Conservation (phyloP, 148 eudicot genomes). For the Arbutus unedo region DNA sequence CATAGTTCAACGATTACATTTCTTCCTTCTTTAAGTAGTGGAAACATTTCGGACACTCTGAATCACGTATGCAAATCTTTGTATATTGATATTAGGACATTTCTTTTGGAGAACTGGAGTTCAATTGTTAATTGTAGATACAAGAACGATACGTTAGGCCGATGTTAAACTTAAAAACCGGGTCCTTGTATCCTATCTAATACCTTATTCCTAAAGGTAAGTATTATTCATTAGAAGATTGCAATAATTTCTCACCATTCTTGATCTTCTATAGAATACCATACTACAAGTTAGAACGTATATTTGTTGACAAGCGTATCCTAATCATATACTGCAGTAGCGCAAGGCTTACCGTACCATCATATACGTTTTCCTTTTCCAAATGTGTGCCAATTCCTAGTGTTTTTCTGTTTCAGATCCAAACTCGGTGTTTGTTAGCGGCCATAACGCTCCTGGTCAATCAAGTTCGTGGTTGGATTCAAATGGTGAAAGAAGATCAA, state of each 20-base stretch:
- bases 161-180: no score
- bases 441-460: slow-evolving; percentile 34
- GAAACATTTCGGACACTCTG: not conserved
- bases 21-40: not conserved
- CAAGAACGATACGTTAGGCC: not conserved
- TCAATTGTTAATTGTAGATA: not conserved
- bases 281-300: not conserved
- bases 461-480: slow-evolving; percentile 23
- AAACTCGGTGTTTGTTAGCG: slow-evolving; percentile 30
- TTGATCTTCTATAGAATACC: not conserved
- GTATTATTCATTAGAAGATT: not conserved
- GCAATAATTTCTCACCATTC: not conserved
- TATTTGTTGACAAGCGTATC: not conserved
- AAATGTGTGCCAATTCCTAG: not conserved
- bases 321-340: not conserved
- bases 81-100: not conserved
- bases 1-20: not conserved
- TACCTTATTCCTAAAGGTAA: not conserved
- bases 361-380: not conserved
- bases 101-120: not conserved
- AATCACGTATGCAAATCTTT: not conserved
- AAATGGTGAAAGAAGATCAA: slow-evolving; percentile 12
- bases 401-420: slow-evolving; percentile 16
- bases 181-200: not conserved
- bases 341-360: not conserved